A percentile compares a stretch with the other conserved stretches of the same genome.
Evolutionary conservation across 345 rosid species (phyloP).

Genomic region (Euclidium syriacum): DNA sequence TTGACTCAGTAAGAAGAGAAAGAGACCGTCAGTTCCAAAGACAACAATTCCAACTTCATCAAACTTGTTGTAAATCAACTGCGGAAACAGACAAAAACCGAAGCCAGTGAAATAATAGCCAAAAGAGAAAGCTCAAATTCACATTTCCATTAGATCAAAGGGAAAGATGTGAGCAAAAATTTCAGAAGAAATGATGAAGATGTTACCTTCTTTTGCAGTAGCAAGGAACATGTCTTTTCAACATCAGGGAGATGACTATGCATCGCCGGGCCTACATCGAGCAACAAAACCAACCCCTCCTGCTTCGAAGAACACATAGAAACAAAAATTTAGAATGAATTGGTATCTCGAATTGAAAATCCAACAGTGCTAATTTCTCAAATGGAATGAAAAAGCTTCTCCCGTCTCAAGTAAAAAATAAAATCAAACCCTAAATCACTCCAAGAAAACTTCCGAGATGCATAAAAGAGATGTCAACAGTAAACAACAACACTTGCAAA

Average conservation of each 20-base stretch:
- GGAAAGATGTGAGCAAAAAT: background rate
- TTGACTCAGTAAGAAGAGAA: background rate
- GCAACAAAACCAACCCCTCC: constrained; percentile 71
- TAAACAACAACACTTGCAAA: background rate
- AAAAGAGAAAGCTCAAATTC: background rate
- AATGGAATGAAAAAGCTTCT: background rate
- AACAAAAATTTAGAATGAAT: no score
- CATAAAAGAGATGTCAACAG: background rate
- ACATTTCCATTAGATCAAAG: background rate
- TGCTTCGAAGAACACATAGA: constrained; percentile 26
- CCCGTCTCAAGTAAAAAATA: no score
- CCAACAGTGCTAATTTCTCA: no score
- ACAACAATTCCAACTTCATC: constrained; percentile 83
- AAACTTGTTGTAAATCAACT: constrained; percentile 66
- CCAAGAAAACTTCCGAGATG: background rate
- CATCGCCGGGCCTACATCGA: constrained; percentile 89
- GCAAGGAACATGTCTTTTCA: constrained; percentile 61
- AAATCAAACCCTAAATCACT: background rate
- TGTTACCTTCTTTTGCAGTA: constrained; percentile 71
- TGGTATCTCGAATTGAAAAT: no score
- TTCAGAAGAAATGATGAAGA: background rate
- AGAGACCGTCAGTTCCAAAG: constrained; percentile 79
- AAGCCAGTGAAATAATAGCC: background rate
- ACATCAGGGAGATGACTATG: constrained; percentile 57
- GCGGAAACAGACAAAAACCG: constrained; percentile 27